These are phyloP conservation scores for Ophiorrhiza pumila DNA, from an alignment of 257 asterid species.

Conservation along the genomic window DNA sequence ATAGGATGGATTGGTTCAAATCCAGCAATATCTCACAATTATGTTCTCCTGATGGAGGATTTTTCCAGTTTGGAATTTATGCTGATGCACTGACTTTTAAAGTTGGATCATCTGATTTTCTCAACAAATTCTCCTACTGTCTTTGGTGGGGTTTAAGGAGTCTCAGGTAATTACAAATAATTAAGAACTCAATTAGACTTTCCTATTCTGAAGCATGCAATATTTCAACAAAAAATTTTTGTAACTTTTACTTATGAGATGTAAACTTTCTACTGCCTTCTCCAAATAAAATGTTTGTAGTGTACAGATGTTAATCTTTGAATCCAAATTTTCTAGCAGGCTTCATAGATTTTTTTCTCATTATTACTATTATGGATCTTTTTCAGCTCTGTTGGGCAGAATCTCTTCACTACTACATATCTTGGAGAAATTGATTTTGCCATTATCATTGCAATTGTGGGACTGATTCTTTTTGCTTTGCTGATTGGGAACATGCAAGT, in stretches of 20 bases:
- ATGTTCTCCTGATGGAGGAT: slow-evolving; percentile 37
- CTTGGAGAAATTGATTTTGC: slow-evolving; percentile 61
- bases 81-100: slow-evolving; percentile 33
- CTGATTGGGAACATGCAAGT: slow-evolving; percentile 84
- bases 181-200: neutral
- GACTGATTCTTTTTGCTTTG: slow-evolving; percentile 62
- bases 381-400: slow-evolving; percentile 67
- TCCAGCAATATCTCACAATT: slow-evolving; percentile 49
- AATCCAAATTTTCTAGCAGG: no score
- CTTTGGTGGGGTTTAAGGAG: slow-evolving; percentile 72
- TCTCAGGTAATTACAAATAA: slow-evolving; percentile 44
- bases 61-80: slow-evolving; percentile 54
- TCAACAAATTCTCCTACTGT: slow-evolving; percentile 48
- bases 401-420: slow-evolving; percentile 50
- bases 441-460: slow-evolving; percentile 55
- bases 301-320: no score
- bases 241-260: no score
- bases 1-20: slow-evolving; percentile 40
- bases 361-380: neutral
- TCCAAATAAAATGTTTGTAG: no score
- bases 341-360: no score
- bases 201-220: neutral
- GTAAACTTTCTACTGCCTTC: no score
- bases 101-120: slow-evolving; percentile 38
- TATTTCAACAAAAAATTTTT: no score